A percentile compares a stretch with the other conserved stretches of the same genome.
These are phyloP conservation scores for Ophiostoma quercus DNA, from an alignment of 2,329 filamentous ascomycete genomes.

Conservation along the genomic window DNA sequence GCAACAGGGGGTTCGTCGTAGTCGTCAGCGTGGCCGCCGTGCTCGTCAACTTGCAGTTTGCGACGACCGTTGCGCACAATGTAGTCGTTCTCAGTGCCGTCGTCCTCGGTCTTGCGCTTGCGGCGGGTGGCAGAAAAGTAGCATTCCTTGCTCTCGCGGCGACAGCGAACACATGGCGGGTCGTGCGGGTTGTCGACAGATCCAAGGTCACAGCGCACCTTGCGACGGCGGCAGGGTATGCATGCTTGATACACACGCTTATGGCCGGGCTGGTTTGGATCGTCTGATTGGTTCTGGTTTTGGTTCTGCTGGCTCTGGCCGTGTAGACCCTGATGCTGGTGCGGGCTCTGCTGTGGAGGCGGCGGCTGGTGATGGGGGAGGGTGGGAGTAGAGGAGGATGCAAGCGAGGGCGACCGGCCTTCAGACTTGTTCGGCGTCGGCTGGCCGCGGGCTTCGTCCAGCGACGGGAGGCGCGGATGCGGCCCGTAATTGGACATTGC, in stretches of 20 bases:
- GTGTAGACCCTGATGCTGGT: slow-evolving; percentile 8
- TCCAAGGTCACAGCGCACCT: slow-evolving; percentile 58
- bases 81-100: slow-evolving; percentile 50
- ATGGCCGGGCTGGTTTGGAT: slow-evolving; percentile 32
- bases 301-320: background rate
- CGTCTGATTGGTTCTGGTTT: background rate
- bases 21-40: slow-evolving; percentile 37
- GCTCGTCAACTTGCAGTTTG: slow-evolving; percentile 49
- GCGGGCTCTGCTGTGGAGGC: slow-evolving; percentile 24
- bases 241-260: slow-evolving; percentile 61
- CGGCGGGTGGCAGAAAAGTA: slow-evolving; percentile 92
- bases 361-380: slow-evolving; percentile 20
- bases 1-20: slow-evolving; percentile 45
- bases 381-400: slow-evolving; percentile 22
- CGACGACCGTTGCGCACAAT: slow-evolving; percentile 69
- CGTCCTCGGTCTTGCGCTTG: slow-evolving; percentile 74
- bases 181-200: slow-evolving; percentile 91
- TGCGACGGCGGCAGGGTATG: slow-evolving; percentile 57
- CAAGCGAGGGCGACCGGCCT: slow-evolving; percentile 24
- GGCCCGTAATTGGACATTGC: slow-evolving; percentile 31
- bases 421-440: slow-evolving; percentile 19
- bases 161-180: slow-evolving; percentile 88
- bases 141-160: slow-evolving; percentile 92
- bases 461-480: slow-evolving; percentile 22
- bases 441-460: slow-evolving; percentile 21